Conservation (phyloP, 2,329 filamentous ascomycete species). For the Plenodomus biglobosus region DNA sequence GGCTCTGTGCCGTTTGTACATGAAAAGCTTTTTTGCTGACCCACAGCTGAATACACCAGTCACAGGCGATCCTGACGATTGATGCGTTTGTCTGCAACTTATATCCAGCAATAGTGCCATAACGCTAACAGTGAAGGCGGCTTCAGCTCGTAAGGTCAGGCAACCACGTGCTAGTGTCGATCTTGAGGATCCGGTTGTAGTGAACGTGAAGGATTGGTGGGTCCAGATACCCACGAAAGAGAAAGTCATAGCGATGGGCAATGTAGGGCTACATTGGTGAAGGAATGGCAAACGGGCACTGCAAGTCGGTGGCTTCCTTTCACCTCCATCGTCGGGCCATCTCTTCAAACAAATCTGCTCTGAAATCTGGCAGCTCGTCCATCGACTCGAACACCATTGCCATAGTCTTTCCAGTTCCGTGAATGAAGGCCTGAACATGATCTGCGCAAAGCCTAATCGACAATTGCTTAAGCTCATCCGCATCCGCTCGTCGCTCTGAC, state of each 20-base stretch:
- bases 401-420: conserved; percentile 29
- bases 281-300: no score
- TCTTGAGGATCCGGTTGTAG: not conserved
- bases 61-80: not conserved
- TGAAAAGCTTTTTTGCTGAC: not conserved
- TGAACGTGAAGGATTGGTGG: not conserved
- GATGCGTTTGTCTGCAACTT: not conserved
- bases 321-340: conserved; percentile 26
- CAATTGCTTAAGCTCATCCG: conserved; percentile 22
- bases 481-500: conserved; percentile 22
- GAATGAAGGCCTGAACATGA: conserved; percentile 32
- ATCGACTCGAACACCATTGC: conserved; percentile 30
- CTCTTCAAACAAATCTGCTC: conserved; percentile 34
- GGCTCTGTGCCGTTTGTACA: not conserved
- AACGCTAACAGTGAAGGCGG: not conserved
- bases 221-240: no score
- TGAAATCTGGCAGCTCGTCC: conserved; percentile 35
- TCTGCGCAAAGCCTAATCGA: conserved; percentile 33
- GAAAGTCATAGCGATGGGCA: not conserved
- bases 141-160: not conserved
- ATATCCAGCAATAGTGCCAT: no score
- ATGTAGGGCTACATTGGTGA: not conserved
- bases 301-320: not conserved
- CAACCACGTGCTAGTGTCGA: no score
- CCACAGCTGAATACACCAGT: not conserved